Evolutionary conservation across 805 yeast species (phyloP), one percentile per base, ranked within the genome.

Genomic region (Cyberlindnera americana): DNA sequence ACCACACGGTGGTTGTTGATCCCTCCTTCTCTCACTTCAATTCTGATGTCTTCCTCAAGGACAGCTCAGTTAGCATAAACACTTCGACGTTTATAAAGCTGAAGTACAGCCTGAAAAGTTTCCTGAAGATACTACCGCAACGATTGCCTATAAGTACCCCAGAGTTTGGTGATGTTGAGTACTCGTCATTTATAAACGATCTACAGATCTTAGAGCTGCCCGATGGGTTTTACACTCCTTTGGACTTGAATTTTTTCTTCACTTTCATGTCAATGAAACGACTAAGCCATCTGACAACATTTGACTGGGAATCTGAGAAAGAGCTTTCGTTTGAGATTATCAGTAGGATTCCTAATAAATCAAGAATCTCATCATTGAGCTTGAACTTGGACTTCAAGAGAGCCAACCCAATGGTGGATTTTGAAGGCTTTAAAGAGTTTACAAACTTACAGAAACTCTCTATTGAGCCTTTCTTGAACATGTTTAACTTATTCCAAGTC

Each of bases 201-300:
- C 47, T 73, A 17, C 62, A 58, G 33, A 60, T 69, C 35, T 50
- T 64, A 2, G 52, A 55, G 18, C 47, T 73, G 5, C 77, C 77
- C 0, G 73, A 70, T 43, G 66, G 71, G 18, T 59, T 69, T 19
- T 41, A 41, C 24, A 62, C 65, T 29, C 54, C 62, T 1, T 58
- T 59, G 41, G 70, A 69, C 34, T 44, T 52, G 7, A 41, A 53
- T 21, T 60, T 59, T 5, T 52, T n/a, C n/a, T n/a, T 65, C 29
- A 53, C 57, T 19, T 47, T 44, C 22, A 47, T 38, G 25, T 52
- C 72, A 8, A 35, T 46, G 5, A 37, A 41, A 5, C 63, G 62
- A 23, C 60, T 71, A 36, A 34, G 31, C 1, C 47, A 45, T 1
- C 45, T 68, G 38, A 29, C 30, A 11, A 46, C 49, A 6, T 40